phyloP scores from a whole-genome alignment of 306 rosid species.

The Lathyrus sativus region DNA sequence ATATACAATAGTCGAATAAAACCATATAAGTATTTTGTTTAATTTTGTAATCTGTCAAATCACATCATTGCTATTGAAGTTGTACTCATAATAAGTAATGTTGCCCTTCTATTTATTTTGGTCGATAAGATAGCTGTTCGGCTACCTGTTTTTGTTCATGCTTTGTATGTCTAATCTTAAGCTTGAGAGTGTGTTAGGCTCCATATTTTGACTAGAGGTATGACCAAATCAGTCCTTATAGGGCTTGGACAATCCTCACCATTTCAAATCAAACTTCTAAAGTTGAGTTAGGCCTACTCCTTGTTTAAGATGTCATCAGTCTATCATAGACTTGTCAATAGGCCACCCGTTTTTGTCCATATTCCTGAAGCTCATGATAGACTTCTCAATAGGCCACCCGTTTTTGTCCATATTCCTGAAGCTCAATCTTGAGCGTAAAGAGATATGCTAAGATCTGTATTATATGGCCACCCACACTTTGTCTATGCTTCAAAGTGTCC shows the following conservation, averaged over 20 bases:
- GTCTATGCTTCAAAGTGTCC: neutral
- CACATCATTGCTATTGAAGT: slow-evolving; percentile 3
- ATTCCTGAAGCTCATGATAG: slow-evolving; percentile 6
- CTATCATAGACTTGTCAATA: neutral
- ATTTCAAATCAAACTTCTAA: neutral
- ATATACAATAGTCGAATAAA: slow-evolving; percentile 32
- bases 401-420: slow-evolving; percentile 2
- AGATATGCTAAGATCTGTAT: slow-evolving; percentile 5
- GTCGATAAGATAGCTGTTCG: neutral
- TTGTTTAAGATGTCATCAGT: neutral
- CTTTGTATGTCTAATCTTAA: slow-evolving; percentile 7
- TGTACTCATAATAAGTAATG: neutral
- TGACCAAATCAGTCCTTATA: slow-evolving; percentile 1
- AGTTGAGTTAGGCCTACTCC: slow-evolving; percentile 4
- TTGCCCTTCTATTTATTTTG: neutral
- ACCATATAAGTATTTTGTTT: slow-evolving; percentile 15
- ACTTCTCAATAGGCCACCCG: neutral
- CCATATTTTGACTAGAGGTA: slow-evolving; percentile 12
- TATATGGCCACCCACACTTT: neutral
- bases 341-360: neutral
- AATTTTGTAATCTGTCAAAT: slow-evolving; percentile 1
- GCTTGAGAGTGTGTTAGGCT: neutral
- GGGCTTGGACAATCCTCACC: slow-evolving; percentile 1
- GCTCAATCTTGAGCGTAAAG: neutral
- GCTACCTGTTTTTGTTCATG: neutral